phyloP scores from a whole-genome alignment of 2,329 filamentous ascomycete species.

The Epichloe gansuensis region DNA sequence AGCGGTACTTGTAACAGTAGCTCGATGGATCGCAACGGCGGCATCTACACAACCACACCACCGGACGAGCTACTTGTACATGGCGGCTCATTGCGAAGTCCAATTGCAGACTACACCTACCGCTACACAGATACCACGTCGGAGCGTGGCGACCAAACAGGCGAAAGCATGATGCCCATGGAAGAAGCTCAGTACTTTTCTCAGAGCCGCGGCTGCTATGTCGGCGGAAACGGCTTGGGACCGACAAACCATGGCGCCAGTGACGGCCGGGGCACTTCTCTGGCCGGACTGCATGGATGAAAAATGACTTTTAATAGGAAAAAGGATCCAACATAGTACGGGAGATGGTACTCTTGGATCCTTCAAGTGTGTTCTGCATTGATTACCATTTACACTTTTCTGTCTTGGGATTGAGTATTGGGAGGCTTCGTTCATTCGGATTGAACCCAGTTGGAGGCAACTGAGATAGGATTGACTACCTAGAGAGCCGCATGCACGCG shows the following conservation, averaged over 20 bases:
- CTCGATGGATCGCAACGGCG: slow-evolving; percentile 1
- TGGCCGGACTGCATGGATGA: slow-evolving; percentile 2
- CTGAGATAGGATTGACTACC: neutral
- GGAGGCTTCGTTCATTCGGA: neutral
- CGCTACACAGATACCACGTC: slow-evolving; percentile 17
- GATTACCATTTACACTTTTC: neutral
- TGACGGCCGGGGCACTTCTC: neutral
- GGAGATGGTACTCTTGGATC: neutral
- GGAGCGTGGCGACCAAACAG: neutral
- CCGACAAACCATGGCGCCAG: neutral
- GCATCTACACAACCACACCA: slow-evolving; percentile 9
- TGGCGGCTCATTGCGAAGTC: slow-evolving; percentile 9
- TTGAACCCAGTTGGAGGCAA: neutral
- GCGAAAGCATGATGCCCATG: neutral
- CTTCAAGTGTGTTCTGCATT: slow-evolving; percentile 4
- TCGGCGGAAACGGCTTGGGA: neutral
- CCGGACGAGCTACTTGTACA: slow-evolving; percentile 8
- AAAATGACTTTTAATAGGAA: neutral
- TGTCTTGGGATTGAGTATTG: neutral
- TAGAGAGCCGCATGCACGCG: neutral
- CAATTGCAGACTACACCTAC: slow-evolving; percentile 16
- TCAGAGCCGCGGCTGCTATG: slow-evolving; percentile 1
- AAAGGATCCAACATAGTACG: neutral
- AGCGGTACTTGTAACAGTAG: neutral
- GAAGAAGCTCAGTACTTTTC: slow-evolving; percentile 2